Conservation (phyloP, 352 stramenopile species). For the Globisporangium spinosum region DNA sequence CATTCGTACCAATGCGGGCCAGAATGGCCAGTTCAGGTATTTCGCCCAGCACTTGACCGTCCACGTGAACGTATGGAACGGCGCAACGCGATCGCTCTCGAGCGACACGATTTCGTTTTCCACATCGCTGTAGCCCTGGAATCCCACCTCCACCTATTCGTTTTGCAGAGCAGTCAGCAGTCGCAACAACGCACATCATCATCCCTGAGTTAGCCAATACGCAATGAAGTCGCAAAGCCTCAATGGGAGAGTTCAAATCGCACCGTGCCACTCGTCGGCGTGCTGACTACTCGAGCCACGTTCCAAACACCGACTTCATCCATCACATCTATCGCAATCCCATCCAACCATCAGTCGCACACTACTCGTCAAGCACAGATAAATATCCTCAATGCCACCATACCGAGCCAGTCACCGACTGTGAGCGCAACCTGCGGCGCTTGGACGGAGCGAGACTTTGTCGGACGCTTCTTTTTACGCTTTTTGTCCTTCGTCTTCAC, state of each 20-base stretch:
- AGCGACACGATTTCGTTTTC: constrained; percentile 54
- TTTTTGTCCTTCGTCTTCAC: constrained; percentile 4
- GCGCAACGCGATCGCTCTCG: constrained; percentile 49
- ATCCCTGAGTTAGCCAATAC: background rate
- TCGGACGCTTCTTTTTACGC: background rate
- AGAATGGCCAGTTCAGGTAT: constrained; percentile 67
- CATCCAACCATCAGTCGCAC: background rate
- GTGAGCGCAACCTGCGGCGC: constrained; percentile 5
- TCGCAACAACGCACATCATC: background rate
- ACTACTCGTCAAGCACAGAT: background rate
- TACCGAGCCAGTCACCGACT: constrained; percentile 15
- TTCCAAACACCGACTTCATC: constrained; percentile 16
- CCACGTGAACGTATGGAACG: constrained; percentile 70
- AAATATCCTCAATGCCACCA: background rate
- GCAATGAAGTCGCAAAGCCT: background rate
- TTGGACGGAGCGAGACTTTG: background rate
- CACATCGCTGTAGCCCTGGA: constrained; percentile 45
- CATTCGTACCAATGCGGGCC: constrained; percentile 46
- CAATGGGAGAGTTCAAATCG: background rate
- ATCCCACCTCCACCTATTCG: constrained; percentile 30
- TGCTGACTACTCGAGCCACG: constrained; percentile 4
- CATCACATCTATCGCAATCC: constrained; percentile 7
- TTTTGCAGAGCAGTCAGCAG: background rate
- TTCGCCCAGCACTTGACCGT: constrained; percentile 71
- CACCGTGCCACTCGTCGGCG: background rate